Evolutionary conservation across 306 rosid species (phyloP).

Genomic region (barrel medic (Medicago truncatula)): DNA sequence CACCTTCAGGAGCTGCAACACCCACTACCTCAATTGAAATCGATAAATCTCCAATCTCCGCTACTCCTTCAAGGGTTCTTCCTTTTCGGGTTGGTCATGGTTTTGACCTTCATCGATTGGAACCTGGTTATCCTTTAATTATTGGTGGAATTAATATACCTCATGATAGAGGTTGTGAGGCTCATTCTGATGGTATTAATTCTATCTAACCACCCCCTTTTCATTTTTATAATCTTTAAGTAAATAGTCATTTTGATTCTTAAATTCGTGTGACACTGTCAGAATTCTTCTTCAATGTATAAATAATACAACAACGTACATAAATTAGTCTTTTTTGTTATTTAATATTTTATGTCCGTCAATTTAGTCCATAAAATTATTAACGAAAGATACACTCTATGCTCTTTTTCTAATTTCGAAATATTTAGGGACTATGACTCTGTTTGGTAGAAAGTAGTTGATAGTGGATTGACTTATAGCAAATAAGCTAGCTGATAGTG

Average conservation of each 20-base stretch:
- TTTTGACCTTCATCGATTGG: constrained; percentile 92
- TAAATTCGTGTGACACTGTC: neutral
- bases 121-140: constrained; percentile 89
- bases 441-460: no score
- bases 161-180: constrained; percentile 96
- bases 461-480: no score
- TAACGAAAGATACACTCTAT: no score
- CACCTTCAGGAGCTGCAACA: constrained; percentile 41
- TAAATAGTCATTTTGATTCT: neutral
- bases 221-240: neutral
- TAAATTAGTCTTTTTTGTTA: no score
- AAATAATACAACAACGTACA: no score
- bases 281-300: no score
- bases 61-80: constrained; percentile 59
- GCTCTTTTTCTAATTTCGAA: no score
- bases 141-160: constrained; percentile 93
- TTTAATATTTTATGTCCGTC: no score
- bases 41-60: constrained; percentile 43
- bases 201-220: neutral
- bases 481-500: no score
- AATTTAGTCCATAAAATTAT: no score
- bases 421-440: no score
- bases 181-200: constrained; percentile 87
- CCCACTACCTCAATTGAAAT: constrained; percentile 53
- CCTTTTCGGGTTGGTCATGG: constrained; percentile 97